Evolutionary conservation across 345 rosid species (phyloP).

Genomic region (Eucalyptus tenuipes): DNA sequence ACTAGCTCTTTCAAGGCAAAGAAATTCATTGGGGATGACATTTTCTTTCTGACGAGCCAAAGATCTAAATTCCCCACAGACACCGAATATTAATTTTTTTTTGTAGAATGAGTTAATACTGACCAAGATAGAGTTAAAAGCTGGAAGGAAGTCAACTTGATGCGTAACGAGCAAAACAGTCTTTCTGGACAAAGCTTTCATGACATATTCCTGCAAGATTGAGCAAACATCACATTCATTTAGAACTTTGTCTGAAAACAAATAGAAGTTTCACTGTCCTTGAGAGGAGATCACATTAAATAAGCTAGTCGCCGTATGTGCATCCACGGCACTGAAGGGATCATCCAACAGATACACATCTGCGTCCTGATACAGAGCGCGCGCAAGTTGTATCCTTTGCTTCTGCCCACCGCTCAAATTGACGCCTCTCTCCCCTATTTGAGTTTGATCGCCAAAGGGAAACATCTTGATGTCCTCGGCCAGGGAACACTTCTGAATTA

Average conservation of each 20-base stretch:
- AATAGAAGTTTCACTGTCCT: not conserved
- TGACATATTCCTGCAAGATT: slow-evolving; percentile 17
- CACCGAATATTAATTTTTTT: not conserved
- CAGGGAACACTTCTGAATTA: slow-evolving; percentile 23
- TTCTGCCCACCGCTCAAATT: slow-evolving; percentile 52
- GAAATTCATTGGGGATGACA: not conserved
- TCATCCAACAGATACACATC: slow-evolving; percentile 53
- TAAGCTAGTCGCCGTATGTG: slow-evolving; percentile 34
- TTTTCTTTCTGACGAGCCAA: not conserved
- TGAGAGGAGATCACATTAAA: slow-evolving; percentile 17
- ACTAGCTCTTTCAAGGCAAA: not conserved
- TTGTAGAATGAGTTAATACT: not conserved
- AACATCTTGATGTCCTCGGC: slow-evolving; percentile 31
- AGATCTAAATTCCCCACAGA: not conserved
- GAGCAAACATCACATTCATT: not conserved
- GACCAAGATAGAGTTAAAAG: slow-evolving; percentile 23
- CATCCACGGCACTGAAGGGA: slow-evolving; percentile 63
- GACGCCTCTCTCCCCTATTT: slow-evolving; percentile 48
- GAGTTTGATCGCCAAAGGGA: slow-evolving; percentile 31
- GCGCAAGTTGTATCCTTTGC: slow-evolving; percentile 46
- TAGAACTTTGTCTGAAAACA: not conserved
- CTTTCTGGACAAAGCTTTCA: slow-evolving; percentile 8
- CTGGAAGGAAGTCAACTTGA: slow-evolving; percentile 28
- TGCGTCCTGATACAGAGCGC: slow-evolving; percentile 40
- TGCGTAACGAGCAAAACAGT: slow-evolving; percentile 30